Evolutionary conservation across 2,329 filamentous ascomycete genomes (phyloP).

Genomic region (Alternaria atra): DNA sequence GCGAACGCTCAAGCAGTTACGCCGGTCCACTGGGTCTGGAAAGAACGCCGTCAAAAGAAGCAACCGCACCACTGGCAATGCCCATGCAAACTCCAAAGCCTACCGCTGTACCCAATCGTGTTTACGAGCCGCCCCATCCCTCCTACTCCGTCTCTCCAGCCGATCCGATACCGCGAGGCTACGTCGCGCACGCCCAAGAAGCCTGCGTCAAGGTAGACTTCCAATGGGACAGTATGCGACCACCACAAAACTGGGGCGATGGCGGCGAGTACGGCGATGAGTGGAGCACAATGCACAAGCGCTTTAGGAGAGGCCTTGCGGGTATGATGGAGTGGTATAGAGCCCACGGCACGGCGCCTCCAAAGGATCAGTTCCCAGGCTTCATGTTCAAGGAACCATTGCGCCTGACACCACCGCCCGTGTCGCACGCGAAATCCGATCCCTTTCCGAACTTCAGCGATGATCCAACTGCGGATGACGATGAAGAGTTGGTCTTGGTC

Average conservation of each 20-base stretch:
- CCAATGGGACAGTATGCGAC: slow-evolving; percentile 91
- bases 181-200: slow-evolving; percentile 89
- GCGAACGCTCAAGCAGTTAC: slow-evolving; percentile 59
- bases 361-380: slow-evolving; percentile 42
- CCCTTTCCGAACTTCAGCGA: slow-evolving; percentile 47
- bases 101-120: slow-evolving; percentile 32
- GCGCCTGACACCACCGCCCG: slow-evolving; percentile 22
- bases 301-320: slow-evolving; percentile 82
- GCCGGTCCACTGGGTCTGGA: slow-evolving; percentile 31
- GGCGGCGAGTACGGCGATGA: slow-evolving; percentile 91
- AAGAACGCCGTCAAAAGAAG: slow-evolving; percentile 39
- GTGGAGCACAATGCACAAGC: slow-evolving; percentile 93
- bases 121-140: slow-evolving; percentile 79
- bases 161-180: slow-evolving; percentile 84
- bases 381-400: slow-evolving; percentile 42
- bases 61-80: slow-evolving; percentile 23
- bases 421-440: slow-evolving; percentile 32
- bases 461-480: slow-evolving; percentile 56
- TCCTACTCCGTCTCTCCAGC: slow-evolving; percentile 83
- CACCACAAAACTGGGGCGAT: slow-evolving; percentile 81
- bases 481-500: slow-evolving; percentile 78
- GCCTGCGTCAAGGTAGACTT: slow-evolving; percentile 88
- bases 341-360: slow-evolving; percentile 55
- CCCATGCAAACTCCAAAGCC: slow-evolving; percentile 26
- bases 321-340: slow-evolving; percentile 85